Evolutionary conservation across 352 stramenopile genomes (phyloP), one percentile per base, ranked within the genome.

Genomic region (Phytophthora gonapodyides): DNA sequence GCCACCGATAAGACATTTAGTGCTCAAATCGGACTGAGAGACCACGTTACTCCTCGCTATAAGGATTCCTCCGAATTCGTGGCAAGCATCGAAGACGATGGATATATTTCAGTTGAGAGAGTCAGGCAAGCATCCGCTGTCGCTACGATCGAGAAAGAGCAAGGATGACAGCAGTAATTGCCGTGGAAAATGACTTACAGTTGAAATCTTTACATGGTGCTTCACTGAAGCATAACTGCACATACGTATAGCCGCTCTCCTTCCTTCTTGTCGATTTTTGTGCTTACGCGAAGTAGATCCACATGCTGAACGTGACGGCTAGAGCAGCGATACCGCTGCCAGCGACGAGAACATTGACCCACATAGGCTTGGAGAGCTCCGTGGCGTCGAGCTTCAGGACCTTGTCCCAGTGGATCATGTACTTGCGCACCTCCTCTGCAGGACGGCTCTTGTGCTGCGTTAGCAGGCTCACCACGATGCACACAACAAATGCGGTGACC

Each of bases 351-450:
- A 62, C 48, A 44, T 84, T 84, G 35, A 83, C 64, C 57, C 68
- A 84, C 53, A 63, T 74, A 15, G 78, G 78, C 45, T 87, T 81
- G 40, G n/a, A 57, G 6, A 79, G 51, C 48, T 84, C 78, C 10
- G 70, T 80, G 13, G 67, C 67, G 31, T 87, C 78, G 31, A 83
- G 69, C 56, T 84, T 87, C 5, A 84, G 62, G 11, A 84, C 63
- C 44, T 79, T 73, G 27, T 69, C 62, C 64, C 75, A 78, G 50
- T 83, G 64, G 42, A 82, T 69, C 71, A 82, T 87, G 64, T 80
- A 87, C 51, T 74, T 69, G 30, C 66, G 66, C 27, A 76, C 44
- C 1, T 87, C 78, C n/a, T 61, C 48, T 0, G 50, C 21, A 5
- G 72, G 75, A 19, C 41, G 67, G 27, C 48, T 66, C 43, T 79